Evolutionary conservation across 139 green algal genomes (phyloP).

Genomic region (Bryopsis sp.): DNA sequence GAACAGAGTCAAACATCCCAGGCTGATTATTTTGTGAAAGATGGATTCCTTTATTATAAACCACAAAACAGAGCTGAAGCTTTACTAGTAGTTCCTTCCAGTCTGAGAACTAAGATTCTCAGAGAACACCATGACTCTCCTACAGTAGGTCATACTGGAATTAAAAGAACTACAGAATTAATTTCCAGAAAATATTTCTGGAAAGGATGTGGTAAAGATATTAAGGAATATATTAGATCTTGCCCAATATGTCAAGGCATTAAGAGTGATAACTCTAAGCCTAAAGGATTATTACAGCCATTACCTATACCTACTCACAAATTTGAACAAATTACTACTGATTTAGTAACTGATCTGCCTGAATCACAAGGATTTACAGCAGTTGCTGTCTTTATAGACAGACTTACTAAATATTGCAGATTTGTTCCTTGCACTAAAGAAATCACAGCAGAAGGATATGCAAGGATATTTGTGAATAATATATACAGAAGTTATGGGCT

Average conservation of each 20-base stretch:
- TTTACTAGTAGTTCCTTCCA: neutral
- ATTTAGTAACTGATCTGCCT: conserved; percentile 48
- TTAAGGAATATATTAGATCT: neutral
- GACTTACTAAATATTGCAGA: conserved; percentile 40
- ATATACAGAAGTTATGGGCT: conserved; percentile 37
- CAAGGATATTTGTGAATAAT: conserved; percentile 31
- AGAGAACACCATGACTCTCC: neutral
- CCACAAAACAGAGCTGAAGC: neutral
- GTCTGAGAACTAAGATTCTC: neutral
- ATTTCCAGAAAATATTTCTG: neutral
- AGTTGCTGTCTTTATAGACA: conserved; percentile 47
- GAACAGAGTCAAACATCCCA: neutral
- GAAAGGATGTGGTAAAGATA: neutral
- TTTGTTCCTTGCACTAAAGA: conserved; percentile 28
- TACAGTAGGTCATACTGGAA: conserved; percentile 1
- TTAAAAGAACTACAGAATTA: neutral
- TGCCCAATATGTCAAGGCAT: conserved; percentile 16
- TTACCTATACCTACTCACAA: conserved; percentile 25
- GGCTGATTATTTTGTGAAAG: neutral
- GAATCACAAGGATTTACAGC: conserved; percentile 20
- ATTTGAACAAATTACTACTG: conserved; percentile 39
- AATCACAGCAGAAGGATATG: conserved; percentile 19
- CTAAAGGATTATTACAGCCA: conserved; percentile 31
- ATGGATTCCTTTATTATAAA: neutral
- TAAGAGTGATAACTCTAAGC: conserved; percentile 9